Conservation (phyloP, 1,284 basidiomycete species). For the Microbotryomycetes sp. region DNA sequence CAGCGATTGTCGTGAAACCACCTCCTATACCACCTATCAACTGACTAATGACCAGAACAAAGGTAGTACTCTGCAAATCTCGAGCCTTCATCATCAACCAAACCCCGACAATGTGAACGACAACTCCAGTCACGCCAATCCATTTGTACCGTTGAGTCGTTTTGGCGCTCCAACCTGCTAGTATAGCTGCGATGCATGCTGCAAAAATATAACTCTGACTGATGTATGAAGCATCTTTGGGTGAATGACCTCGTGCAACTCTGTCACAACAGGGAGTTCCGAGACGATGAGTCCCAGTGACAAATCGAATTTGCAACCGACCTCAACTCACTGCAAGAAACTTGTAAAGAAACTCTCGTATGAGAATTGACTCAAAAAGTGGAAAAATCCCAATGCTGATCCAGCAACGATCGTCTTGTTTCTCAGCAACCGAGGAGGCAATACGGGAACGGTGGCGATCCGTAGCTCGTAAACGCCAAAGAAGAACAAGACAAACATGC, state of each 20-base stretch:
- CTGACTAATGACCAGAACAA: conserved; percentile 37
- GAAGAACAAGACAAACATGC: conserved; percentile 30
- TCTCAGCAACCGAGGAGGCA: conserved; percentile 35
- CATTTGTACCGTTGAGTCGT: conserved; percentile 37
- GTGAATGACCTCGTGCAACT: conserved; percentile 38
- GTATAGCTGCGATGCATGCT: conserved; percentile 35
- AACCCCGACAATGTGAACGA: conserved; percentile 36
- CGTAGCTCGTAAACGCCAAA: conserved; percentile 36
- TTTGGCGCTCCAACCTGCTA: conserved; percentile 35
- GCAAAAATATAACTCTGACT: conserved; percentile 39
- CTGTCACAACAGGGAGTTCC: not conserved
- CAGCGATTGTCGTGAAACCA: conserved; percentile 37
- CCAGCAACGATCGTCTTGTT: conserved; percentile 37
- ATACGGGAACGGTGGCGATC: conserved; percentile 32
- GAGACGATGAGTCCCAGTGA: not conserved
- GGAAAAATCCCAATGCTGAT: conserved; percentile 37
- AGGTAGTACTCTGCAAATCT: conserved; percentile 36
- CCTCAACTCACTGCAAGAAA: conserved; percentile 33
- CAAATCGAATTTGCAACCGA: not conserved
- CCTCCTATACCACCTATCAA: conserved; percentile 34
- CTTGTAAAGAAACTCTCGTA: conserved; percentile 38
- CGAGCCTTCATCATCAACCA: conserved; percentile 39
- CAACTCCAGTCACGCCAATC: conserved; percentile 37
- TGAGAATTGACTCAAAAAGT: conserved; percentile 33
- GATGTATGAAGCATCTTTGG: conserved; percentile 38